Base-by-base conservation (phyloP, 1,139 yeast species). In the Geotrichum reessii region DNA sequence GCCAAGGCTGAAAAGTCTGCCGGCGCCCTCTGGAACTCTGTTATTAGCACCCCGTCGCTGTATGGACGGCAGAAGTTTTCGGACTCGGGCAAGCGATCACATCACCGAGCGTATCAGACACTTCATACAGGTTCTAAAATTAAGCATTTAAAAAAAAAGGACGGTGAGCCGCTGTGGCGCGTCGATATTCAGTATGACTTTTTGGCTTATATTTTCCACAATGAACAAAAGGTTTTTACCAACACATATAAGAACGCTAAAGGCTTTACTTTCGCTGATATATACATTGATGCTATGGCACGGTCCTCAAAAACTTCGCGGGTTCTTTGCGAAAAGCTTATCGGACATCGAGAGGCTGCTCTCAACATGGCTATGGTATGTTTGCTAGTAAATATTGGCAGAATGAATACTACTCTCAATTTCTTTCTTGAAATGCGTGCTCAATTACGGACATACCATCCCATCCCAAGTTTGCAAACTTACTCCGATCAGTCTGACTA, bases 351-450 rank as follows among this genome's bases (percentile, higher is more conserved):
- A 21, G 53, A 47, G 44, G 62, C 60, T 90, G 89, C 75, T 80
- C 90, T 2, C 87, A 86, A 90, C 17, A 90, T 90, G 55, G 88
- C 91, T 56, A 84, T 89, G 79, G 86, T 90, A 33, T 89, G 96
- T 64, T 74, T 93, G 50, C 77, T 93, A 63, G 98, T 93, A 28
- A 93, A 93, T 70, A 84, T 91, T 52, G 98, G 98, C 3, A 78
- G 98, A 63, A 85, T 93, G 84, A 93, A 93, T 74, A 93, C 99
- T 1, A 93, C 98, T 4, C 85, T 93, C 57, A 92, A 92, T 72
- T 93, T 92, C 70, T 96, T 90, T 58, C 91, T 95, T n/a, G 97
- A 91, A 69, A 92, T 92, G 98, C 86, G 91, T 64, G 90, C 97
- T 0, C 93, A 92, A 63, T 78, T 92, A 65, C 78, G 98, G 66